These are phyloP conservation scores for Piper longum DNA, from an alignment of 164 flowering plant species.

Conservation along the genomic window DNA sequence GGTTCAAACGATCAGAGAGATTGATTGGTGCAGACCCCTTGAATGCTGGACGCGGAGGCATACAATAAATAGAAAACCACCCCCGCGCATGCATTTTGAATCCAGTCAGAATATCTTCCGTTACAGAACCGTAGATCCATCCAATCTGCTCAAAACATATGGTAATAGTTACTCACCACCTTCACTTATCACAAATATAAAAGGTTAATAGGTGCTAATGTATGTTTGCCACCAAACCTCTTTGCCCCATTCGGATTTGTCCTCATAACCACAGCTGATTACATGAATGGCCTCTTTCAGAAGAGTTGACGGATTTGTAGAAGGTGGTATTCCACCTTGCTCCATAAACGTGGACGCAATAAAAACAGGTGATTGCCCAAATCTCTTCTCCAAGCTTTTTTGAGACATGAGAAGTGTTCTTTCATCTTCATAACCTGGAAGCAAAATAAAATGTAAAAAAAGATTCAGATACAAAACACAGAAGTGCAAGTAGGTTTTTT, in stretches of 20 bases:
- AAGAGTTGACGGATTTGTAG: constrained; percentile 81
- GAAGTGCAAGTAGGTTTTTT: too few species aligned
- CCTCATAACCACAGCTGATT: constrained; percentile 96
- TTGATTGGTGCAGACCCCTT: constrained; percentile 99
- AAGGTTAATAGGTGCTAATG: neutral
- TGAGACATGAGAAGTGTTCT: constrained; percentile 93
- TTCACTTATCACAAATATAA: neutral
- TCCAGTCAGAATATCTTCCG: constrained; percentile 97
- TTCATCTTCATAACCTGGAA: constrained; percentile 88
- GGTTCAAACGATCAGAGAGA: constrained; percentile 96
- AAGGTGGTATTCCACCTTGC: constrained; percentile 86
- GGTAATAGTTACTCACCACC: neutral
- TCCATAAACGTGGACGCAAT: constrained; percentile 96
- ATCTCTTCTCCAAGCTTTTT: constrained; percentile 85
- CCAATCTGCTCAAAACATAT: constrained; percentile 52
- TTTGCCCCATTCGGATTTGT: constrained; percentile 97
- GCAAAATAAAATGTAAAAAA: neutral
- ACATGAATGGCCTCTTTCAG: constrained; percentile 97
- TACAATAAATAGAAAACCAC: constrained; percentile 89
- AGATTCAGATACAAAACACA: neutral
- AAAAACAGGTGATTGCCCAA: constrained; percentile 94
- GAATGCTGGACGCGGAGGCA: constrained; percentile 95
- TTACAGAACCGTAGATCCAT: constrained; percentile 97
- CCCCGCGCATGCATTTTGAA: constrained; percentile 99
- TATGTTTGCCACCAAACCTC: constrained; percentile 41